Evolutionary conservation across 2,329 filamentous ascomycete species (phyloP).

Genomic region (Stromatinia cepivora): DNA sequence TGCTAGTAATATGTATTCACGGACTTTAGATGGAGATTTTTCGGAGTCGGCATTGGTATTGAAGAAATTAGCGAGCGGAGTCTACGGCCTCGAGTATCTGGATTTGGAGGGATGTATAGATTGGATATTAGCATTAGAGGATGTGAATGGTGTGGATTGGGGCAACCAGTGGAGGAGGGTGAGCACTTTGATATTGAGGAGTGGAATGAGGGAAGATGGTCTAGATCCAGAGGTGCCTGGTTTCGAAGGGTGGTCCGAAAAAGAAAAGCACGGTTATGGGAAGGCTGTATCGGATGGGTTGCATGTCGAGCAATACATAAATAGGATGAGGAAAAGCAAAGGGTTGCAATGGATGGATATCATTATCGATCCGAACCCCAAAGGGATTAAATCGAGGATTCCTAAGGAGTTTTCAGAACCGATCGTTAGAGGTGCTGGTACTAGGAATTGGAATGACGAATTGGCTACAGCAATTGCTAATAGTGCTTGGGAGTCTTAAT

Average conservation of each 20-base stretch:
- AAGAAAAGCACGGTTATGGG: neutral
- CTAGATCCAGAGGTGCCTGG: neutral
- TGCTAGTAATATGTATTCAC: conserved; percentile 58
- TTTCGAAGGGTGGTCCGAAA: neutral
- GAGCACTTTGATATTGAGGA: conserved; percentile 14
- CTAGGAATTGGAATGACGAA: conserved; percentile 2
- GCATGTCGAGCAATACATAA: neutral
- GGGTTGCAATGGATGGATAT: conserved; percentile 14
- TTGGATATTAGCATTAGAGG: conserved; percentile 46
- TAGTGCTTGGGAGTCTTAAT: conserved; percentile 21
- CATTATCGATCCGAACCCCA: neutral
- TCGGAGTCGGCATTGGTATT: conserved; percentile 58
- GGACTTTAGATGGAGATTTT: conserved; percentile 59
- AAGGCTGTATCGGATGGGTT: neutral
- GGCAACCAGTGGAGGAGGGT: conserved; percentile 34
- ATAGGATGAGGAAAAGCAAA: conserved; percentile 1
- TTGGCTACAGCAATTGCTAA: conserved; percentile 8
- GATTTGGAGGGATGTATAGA: conserved; percentile 59
- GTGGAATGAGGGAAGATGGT: conserved; percentile 8
- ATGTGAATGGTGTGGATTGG: conserved; percentile 35
- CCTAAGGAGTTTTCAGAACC: neutral
- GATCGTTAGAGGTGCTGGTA: neutral
- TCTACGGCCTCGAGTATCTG: conserved; percentile 61
- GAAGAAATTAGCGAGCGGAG: conserved; percentile 52
- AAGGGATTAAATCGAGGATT: neutral